Evolutionary conservation across 208 protist species (phyloP).

Genomic region (Acanthamoeba royreba): DNA sequence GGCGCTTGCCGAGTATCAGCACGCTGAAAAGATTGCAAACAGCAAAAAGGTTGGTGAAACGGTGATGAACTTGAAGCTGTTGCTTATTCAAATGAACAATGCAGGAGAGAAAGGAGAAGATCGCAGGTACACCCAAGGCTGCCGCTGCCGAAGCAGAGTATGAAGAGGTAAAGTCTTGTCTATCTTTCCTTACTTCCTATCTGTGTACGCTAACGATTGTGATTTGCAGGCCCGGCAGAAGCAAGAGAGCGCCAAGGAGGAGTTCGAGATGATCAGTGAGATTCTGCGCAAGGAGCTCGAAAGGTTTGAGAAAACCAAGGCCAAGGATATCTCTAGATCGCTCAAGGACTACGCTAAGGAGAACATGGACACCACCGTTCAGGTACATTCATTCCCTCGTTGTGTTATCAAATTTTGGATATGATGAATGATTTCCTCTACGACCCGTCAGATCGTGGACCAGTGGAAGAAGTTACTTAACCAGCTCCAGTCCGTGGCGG

Average conservation of each 20-base stretch:
- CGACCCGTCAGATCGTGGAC: neutral
- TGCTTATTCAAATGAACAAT: neutral
- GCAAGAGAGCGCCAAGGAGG: slow-evolving; percentile 20
- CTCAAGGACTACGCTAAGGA: slow-evolving; percentile 19
- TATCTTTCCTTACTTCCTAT: neutral
- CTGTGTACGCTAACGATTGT: neutral
- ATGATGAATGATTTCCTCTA: neutral
- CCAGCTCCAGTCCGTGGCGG: slow-evolving; percentile 28
- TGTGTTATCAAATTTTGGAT: neutral
- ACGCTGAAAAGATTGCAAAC: neutral
- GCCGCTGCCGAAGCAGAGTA: neutral
- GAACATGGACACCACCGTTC: slow-evolving; percentile 39
- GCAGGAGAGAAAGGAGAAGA: neutral
- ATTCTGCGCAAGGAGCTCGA: slow-evolving; percentile 26
- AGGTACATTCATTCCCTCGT: neutral
- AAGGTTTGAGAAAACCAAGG: slow-evolving; percentile 40
- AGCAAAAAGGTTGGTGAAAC: neutral
- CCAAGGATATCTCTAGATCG: neutral
- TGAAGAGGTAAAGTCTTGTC: neutral
- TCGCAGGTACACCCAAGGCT: neutral
- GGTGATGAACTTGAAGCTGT: neutral
- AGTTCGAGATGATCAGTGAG: slow-evolving; percentile 45
- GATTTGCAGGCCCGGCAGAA: neutral
- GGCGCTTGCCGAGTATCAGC: slow-evolving; percentile 25
- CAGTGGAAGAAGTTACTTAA: slow-evolving; percentile 46